Percentiles rank a stretch among this genome's conserved stretches.
These are phyloP conservation scores for Leccinum boreale DNA, from an alignment of 768 basidiomycete species.

Conservation along the genomic window DNA sequence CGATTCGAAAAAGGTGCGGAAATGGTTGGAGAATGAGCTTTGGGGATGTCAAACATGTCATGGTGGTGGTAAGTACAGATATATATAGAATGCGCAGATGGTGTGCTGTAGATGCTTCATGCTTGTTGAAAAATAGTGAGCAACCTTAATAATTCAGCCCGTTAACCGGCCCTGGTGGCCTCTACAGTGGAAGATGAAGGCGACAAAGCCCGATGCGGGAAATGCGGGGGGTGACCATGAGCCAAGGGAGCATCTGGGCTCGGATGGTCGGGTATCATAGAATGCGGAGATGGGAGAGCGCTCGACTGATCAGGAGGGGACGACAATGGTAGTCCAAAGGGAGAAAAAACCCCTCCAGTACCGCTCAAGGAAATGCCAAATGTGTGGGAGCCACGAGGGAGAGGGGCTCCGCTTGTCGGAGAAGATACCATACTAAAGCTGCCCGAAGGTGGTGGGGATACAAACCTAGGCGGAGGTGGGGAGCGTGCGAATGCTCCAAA, in stretches of 20 bases:
- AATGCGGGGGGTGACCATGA: conserved; percentile 37
- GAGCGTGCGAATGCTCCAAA: conserved; percentile 33
- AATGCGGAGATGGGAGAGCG: conserved; percentile 30
- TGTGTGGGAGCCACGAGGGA: conserved; percentile 30
- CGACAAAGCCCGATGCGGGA: conserved; percentile 38
- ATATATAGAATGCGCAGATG: conserved; percentile 40
- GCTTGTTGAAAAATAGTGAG: conserved; percentile 38
- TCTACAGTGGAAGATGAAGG: conserved; percentile 38
- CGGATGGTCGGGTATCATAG: conserved; percentile 36
- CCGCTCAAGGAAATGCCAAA: conserved; percentile 31
- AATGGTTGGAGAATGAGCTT: conserved; percentile 26
- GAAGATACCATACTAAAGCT: conserved; percentile 29
- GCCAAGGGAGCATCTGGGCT: conserved; percentile 27
- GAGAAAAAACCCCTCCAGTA: conserved; percentile 27
- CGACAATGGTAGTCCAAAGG: conserved; percentile 33
- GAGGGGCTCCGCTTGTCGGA: conserved; percentile 23
- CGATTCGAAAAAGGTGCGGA: conserved; percentile 19
- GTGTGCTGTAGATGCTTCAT: conserved; percentile 39
- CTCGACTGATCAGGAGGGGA: conserved; percentile 28
- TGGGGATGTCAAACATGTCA: conserved; percentile 33
- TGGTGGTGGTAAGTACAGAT: conserved; percentile 37
- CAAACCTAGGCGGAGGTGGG: conserved; percentile 33
- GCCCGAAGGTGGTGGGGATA: conserved; percentile 30
- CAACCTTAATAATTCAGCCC: conserved; percentile 36
- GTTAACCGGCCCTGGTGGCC: conserved; percentile 39